These are phyloP conservation scores for Lactuca sativa DNA, from an alignment of 129 eudicot species.

Conservation along the genomic window DNA sequence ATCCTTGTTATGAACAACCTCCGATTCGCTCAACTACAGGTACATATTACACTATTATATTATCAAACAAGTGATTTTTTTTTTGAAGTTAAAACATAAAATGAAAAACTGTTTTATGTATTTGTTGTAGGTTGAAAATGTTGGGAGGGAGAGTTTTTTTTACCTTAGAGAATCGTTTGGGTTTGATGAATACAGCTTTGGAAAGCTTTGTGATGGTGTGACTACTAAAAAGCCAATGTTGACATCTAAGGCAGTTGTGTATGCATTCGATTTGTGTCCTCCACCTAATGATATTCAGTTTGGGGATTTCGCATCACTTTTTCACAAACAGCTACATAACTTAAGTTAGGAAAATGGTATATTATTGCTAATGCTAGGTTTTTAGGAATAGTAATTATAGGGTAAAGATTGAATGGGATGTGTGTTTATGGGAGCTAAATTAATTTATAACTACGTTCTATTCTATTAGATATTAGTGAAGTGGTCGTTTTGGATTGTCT, in stretches of 20 bases:
- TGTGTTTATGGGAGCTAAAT: constrained; percentile 3
- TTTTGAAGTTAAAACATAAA: not conserved
- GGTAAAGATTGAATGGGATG: not conserved
- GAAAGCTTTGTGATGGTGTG: constrained; percentile 49
- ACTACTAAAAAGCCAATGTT: constrained; percentile 49
- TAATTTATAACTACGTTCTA: not conserved
- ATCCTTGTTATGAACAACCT: constrained; percentile 78
- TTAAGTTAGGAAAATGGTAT: constrained; percentile 1
- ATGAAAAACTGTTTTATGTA: not conserved
- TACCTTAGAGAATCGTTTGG: constrained; percentile 66
- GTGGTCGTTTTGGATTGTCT: no score
- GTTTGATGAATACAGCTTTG: constrained; percentile 67
- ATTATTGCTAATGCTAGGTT: not conserved
- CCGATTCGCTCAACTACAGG: constrained; percentile 88
- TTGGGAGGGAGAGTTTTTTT: constrained; percentile 72
- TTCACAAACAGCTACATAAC: constrained; percentile 36
- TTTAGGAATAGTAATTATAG: not conserved
- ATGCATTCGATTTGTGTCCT: constrained; percentile 60
- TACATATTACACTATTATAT: constrained; percentile 18
- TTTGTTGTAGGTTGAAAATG: constrained; percentile 64
- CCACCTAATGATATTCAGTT: constrained; percentile 47
- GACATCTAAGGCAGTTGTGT: constrained; percentile 56
- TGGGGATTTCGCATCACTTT: constrained; percentile 37
- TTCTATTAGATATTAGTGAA: not conserved
- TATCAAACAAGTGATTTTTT: not conserved